Percentiles rank a stretch among this genome's conserved stretches.
These are phyloP conservation scores for Calophaca sinica DNA, from an alignment of 306 rosid genomes.

Conservation along the genomic window DNA sequence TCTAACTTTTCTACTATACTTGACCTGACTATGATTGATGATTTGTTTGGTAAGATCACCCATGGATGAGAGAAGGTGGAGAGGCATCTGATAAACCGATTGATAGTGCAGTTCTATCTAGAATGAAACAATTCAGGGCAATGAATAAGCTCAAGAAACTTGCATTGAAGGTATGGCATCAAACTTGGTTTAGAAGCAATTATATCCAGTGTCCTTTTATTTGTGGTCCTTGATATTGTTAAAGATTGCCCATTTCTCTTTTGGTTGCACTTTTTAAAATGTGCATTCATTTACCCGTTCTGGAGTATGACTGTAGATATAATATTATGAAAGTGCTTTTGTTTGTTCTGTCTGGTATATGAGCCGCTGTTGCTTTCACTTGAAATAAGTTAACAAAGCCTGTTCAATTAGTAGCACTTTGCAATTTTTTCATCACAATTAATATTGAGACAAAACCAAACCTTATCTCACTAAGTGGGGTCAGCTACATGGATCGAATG, in stretches of 20 bases:
- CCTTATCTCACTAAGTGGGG: not conserved
- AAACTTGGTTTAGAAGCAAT: conserved; percentile 36
- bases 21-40: conserved; percentile 49
- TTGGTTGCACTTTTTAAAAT: conserved; percentile 23
- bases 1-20: conserved; percentile 21
- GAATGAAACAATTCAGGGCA: conserved; percentile 97
- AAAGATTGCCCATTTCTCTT: conserved; percentile 36
- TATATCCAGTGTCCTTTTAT: not conserved
- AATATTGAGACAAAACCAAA: not conserved
- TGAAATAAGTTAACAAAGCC: conserved; percentile 11
- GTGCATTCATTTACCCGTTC: not conserved
- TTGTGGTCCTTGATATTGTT: conserved; percentile 33
- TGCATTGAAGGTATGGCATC: conserved; percentile 76
- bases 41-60: conserved; percentile 77
- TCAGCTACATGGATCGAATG: not conserved
- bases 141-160: conserved; percentile 96
- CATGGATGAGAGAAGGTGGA: conserved; percentile 93
- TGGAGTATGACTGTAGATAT: conserved; percentile 23
- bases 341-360: conserved; percentile 24
- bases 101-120: conserved; percentile 90
- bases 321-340: conserved; percentile 23
- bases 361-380: conserved; percentile 31
- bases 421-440: conserved; percentile 15
- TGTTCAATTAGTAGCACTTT: conserved; percentile 3
- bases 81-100: conserved; percentile 92